Base-by-base conservation (phyloP, 805 yeast genomes). In the Ogataea trehalophila region DNA sequence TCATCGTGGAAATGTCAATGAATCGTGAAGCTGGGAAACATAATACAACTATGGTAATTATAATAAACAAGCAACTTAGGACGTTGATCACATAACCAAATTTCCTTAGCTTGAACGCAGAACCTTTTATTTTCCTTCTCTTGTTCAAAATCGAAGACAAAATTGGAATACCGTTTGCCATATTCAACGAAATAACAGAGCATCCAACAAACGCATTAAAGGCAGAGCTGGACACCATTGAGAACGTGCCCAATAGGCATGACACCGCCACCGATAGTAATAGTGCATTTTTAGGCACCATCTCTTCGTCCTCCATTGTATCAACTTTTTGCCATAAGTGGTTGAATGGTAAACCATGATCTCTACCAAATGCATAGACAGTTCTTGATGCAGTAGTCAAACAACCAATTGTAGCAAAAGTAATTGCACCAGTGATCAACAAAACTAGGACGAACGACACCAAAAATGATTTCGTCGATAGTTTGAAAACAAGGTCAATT, bases 191-290 rank as follows among this genome's bases (percentile, higher is more conserved):
- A 18, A 87, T 75, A 2, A 88, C 94, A 9, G 92, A 83, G 16
- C 91, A 83, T 0, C 95, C 94, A 69, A 87, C 80, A 63, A 87
- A 87, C 4, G 95, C 90, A 63, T 84, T 84, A 65, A 87, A 85
- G 0, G 94, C 90, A 7, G 90, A 78, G 5, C 81, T 70, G 0
- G 92, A 85, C 1, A 87, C 64, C 39, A 87, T 66, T 3, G 91
- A 85, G 37, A 87, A 69, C 7, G 82, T 62, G 1, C 91, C 87
- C 41, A 87, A 65, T 2, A 78, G 46, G 17, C 76, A 75, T 31
- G 87, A 77, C 18, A 84, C 79, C 0, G 67, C 76, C 74, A 84
- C 81, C 15, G 88, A 80, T 39, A 85, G 66, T 38, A 81, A 63
- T 23, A 86, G 70, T 0, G 94, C 85, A 60, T 86, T 81, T 53